A percentile compares a stretch with the other conserved stretches of the same genome.
Evolutionary conservation across 768 basidiomycete species (phyloP).

Genomic region (Trametes cinnabarina): DNA sequence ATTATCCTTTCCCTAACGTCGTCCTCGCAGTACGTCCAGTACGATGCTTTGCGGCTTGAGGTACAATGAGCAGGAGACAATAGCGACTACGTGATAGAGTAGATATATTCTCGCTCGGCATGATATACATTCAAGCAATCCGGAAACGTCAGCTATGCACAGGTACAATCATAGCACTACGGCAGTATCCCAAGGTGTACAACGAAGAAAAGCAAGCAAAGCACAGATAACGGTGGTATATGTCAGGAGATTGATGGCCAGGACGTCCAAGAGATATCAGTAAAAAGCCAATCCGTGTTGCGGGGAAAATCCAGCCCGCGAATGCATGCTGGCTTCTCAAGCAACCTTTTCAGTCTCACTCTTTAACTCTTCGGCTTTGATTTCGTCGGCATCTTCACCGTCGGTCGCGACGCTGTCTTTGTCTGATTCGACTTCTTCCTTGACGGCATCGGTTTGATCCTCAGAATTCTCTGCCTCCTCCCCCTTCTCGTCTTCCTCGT

Average conservation of each 20-base stretch:
- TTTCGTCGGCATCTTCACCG: too few relatives aligned
- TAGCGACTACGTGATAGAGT: not conserved
- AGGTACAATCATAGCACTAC: not conserved
- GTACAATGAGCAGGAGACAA: not conserved
- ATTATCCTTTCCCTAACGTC: not conserved
- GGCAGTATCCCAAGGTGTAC: not conserved
- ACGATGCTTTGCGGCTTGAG: constrained; percentile 27
- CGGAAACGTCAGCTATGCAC: not conserved
- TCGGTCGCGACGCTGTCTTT: not conserved
- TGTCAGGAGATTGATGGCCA: not conserved
- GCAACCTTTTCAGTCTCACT: too few relatives aligned
- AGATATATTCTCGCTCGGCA: too few relatives aligned
- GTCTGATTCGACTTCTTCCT: not conserved
- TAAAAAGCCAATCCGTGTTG: not conserved
- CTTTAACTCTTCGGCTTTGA: too few relatives aligned
- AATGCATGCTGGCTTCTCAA: too few relatives aligned
- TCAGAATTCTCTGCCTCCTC: not conserved
- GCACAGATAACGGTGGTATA: constrained; percentile 1
- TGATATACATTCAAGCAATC: not conserved
- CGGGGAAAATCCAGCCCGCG: too few relatives aligned
- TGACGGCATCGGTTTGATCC: not conserved
- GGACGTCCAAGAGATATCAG: not conserved
- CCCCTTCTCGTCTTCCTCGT: constrained; percentile 10
- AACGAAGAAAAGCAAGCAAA: not conserved
- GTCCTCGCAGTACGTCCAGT: constrained; percentile 26